Evolutionary conservation across 2,329 filamentous ascomycete genomes (phyloP).

Genomic region (Diaporthe aspalathi): DNA sequence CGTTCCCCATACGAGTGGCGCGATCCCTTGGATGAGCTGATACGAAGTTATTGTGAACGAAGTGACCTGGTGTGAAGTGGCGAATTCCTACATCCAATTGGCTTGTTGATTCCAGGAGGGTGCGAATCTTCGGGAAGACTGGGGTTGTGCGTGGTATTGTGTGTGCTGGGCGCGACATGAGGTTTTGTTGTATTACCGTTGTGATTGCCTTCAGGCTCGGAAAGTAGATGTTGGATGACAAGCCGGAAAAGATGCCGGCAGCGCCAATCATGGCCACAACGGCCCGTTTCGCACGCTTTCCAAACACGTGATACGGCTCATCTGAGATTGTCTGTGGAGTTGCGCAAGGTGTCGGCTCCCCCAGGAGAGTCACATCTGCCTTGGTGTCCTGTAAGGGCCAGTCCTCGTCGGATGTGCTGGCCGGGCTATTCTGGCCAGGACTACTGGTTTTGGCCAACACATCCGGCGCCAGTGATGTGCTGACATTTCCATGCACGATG

Average conservation of each 20-base stretch:
- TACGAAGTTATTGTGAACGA: conserved; percentile 59
- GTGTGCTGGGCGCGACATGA: neutral
- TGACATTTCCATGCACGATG: no score
- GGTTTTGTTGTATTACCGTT: conserved; percentile 40
- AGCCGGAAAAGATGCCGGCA: conserved; percentile 63
- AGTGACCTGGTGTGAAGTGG: conserved; percentile 46
- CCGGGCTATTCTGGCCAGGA: neutral
- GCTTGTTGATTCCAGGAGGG: no score
- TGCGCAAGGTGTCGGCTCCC: no score
- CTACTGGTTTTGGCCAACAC: neutral
- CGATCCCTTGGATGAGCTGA: conserved; percentile 62
- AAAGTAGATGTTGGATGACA: conserved; percentile 64
- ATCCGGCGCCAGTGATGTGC: neutral
- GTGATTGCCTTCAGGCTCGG: conserved; percentile 55
- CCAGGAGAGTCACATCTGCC: neutral
- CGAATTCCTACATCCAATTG: conserved; percentile 43
- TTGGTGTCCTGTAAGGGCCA: no score
- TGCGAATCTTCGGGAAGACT: neutral
- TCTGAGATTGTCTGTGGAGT: neutral
- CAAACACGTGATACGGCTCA: conserved; percentile 51
- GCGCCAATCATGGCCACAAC: conserved; percentile 61
- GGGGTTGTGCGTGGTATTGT: neutral
- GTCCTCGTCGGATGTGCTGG: neutral
- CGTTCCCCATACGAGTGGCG: conserved; percentile 60
- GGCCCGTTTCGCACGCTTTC: conserved; percentile 53